Evolutionary conservation across 257 asterid species (phyloP), one percentile per base, ranked within the genome.

Genomic region (Euphrasia confusa): DNA sequence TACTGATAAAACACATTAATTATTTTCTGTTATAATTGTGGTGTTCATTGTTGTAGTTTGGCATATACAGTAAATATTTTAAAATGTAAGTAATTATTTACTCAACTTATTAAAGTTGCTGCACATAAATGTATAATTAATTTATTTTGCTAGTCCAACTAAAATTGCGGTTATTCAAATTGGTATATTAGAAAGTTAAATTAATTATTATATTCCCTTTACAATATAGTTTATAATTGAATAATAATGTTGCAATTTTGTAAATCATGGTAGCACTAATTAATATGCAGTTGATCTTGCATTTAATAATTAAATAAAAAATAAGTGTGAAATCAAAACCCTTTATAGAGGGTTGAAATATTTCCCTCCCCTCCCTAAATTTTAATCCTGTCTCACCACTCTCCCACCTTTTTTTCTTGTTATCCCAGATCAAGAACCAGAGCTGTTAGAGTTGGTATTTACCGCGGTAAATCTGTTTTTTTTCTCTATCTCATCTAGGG

Each of bases 311-410:
- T 45, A 45, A 45, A 45, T 35, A 37, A 37, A 37, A 37, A 1
- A 37, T 7, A 5, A 6, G 12, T 13, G 17, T 45, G 17, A 45
- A 45, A 45, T 45, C 6, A 45, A 45, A 13, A 45, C 52, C 52
- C 52, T 45, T 44, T 10, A 44, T 44, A 13, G 50, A 37, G 54
- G 2, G 11, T 42, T n/a, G 33, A 45, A 14, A 32, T 32, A 33
- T 67, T 67, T 67, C 65, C 71, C 71, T 67, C 74, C 24, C 24
- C 74, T 69, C 69, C 26, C 58, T 55, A 15, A 44, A 53, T 61
- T 40, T 37, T 39, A 21, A 21, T 37, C 62, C 54, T 17, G 47
- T 40, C 45, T 37, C 3, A 32, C 28, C 45, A 28, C 33, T 10
- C 62, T 30, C 54, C 44, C 12, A 8, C 42, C 14, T 27, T 60